Evolutionary conservation across 140 eudicot genomes (phyloP).

Genomic region (Artemisia princeps): DNA sequence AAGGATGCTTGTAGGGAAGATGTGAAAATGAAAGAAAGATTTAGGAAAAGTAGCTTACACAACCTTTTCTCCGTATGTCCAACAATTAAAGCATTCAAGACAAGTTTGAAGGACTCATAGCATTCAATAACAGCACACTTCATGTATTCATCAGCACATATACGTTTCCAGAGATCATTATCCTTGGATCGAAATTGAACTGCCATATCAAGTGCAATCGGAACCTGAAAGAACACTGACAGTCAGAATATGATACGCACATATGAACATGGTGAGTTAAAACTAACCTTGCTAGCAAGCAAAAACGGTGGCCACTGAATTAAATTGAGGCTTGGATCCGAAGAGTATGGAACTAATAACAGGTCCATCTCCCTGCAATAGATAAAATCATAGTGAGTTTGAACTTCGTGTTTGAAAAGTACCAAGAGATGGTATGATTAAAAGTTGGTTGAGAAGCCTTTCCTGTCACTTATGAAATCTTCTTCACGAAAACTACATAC

Average conservation of each 20-base stretch:
- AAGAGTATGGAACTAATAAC: slow-evolving; percentile 86
- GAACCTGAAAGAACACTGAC: slow-evolving; percentile 52
- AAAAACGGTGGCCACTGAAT: slow-evolving; percentile 97
- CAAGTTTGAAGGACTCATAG: slow-evolving; percentile 85
- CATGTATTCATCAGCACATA: slow-evolving; percentile 92
- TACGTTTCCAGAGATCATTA: slow-evolving; percentile 91
- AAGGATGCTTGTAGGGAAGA: slow-evolving; percentile 18
- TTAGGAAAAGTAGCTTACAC: slow-evolving; percentile 21
- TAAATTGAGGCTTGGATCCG: slow-evolving; percentile 72
- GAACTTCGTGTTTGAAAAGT: not conserved
- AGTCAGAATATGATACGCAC: slow-evolving; percentile 21
- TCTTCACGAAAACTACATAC: slow-evolving; percentile 88
- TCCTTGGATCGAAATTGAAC: slow-evolving; percentile 78
- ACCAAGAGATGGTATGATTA: not conserved
- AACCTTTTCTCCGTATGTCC: slow-evolving; percentile 97
- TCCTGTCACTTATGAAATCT: slow-evolving; percentile 96
- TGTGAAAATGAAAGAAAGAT: slow-evolving; percentile 19
- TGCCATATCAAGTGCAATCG: slow-evolving; percentile 95
- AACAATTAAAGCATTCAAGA: slow-evolving; percentile 62
- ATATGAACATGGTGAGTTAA: slow-evolving; percentile 13
- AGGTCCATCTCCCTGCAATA: slow-evolving; percentile 96
- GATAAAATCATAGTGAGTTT: slow-evolving; percentile 23
- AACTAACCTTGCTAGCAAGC: slow-evolving; percentile 89
- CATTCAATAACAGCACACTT: slow-evolving; percentile 97
- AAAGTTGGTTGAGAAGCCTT: slow-evolving; percentile 33